Evolutionary conservation across 495 filamentous ascomycete genomes (phyloP).

Genomic region (Xylaria curta): DNA sequence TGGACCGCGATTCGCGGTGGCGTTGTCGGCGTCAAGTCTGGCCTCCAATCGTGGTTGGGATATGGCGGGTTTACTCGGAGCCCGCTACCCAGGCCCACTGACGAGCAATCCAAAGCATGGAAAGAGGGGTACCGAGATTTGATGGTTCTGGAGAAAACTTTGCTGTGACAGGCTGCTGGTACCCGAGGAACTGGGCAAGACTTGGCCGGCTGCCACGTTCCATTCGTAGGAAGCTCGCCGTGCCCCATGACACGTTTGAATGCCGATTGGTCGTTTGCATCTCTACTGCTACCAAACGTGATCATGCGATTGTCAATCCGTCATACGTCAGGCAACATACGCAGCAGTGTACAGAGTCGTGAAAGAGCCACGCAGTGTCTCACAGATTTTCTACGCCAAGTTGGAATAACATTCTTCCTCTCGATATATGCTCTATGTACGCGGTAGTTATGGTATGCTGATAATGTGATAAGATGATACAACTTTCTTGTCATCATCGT

Average conservation of each 20-base stretch:
- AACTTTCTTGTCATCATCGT: not conserved
- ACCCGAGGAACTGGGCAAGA: conserved; percentile 16
- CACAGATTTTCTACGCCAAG: not conserved
- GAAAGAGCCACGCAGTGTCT: not conserved
- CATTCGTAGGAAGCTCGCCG: not conserved
- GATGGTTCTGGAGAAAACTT: conserved; percentile 64
- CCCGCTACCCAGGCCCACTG: conserved; percentile 62
- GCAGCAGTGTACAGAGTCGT: not conserved
- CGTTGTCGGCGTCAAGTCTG: conserved; percentile 82
- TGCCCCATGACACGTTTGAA: not conserved
- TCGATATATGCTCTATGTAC: not conserved
- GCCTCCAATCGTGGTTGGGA: conserved; percentile 77
- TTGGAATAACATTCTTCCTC: not conserved
- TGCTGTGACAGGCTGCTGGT: conserved; percentile 24
- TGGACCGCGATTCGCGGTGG: conserved; percentile 83
- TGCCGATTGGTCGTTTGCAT: not conserved
- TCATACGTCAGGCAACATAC: not conserved
- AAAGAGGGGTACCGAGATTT: conserved; percentile 76
- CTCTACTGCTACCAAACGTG: not conserved
- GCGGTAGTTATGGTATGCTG: not conserved
- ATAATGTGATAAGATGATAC: not conserved
- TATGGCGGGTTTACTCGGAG: conserved; percentile 71
- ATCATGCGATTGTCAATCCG: conserved; percentile 15
- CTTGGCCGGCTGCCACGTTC: conserved; percentile 23
- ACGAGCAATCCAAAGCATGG: conserved; percentile 63